Evolutionary conservation across 495 filamentous ascomycete genomes (phyloP).

Genomic region (Thermothielavioides terrestris): DNA sequence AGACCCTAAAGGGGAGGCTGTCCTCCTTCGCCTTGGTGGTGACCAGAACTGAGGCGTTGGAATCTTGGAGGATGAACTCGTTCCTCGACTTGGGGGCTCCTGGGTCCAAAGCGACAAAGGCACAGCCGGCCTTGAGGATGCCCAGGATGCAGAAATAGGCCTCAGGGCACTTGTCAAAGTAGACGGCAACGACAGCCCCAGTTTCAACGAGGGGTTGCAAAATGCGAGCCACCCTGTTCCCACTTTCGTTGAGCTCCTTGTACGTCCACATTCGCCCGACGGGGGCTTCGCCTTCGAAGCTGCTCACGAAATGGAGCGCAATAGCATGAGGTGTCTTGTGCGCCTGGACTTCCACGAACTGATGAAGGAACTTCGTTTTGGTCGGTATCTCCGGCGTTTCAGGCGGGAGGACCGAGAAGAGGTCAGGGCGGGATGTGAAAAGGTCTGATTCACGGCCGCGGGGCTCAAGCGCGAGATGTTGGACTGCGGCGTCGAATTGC

Average conservation of each 20-base stretch:
- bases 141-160: constrained; percentile 72
- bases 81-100: constrained; percentile 53
- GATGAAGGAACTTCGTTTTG: constrained; percentile 46
- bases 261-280: constrained; percentile 52
- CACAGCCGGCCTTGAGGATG: constrained; percentile 72
- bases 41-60: constrained; percentile 45
- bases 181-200: constrained; percentile 58
- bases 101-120: constrained; percentile 69
- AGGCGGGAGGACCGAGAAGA: constrained; percentile 51
- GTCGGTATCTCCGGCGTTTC: constrained; percentile 33
- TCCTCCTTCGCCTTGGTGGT: constrained; percentile 24
- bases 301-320: constrained; percentile 54
- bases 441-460: constrained; percentile 19
- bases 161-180: constrained; percentile 73
- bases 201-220: constrained; percentile 32
- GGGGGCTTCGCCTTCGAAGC: constrained; percentile 21
- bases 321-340: constrained; percentile 33
- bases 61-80: constrained; percentile 58
- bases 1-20: constrained; percentile 22
- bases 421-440: constrained; percentile 10
- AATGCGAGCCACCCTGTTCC: constrained; percentile 52
- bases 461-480: constrained; percentile 35
- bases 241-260: constrained; percentile 47
- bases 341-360: constrained; percentile 49
- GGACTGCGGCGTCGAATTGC: constrained; percentile 53